These are phyloP conservation scores for Fusarium humuli DNA, from an alignment of 2,329 filamentous ascomycete genomes.

Conservation along the genomic window DNA sequence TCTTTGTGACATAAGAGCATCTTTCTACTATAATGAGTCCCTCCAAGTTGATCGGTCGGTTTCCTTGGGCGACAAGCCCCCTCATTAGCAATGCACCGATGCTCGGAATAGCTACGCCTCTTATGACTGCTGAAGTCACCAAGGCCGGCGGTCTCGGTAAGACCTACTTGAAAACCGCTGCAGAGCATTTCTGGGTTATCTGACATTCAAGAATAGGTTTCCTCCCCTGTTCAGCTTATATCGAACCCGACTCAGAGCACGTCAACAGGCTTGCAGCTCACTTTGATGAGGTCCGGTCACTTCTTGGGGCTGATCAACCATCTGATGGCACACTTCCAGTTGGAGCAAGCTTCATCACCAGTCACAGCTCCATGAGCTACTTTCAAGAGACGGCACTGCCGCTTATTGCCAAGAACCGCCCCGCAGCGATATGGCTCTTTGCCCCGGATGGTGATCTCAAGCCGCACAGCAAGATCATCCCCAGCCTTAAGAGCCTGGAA, in stretches of 20 bases:
- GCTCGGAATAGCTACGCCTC: slow-evolving; percentile 50
- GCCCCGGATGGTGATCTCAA: slow-evolving; percentile 63
- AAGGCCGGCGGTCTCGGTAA: slow-evolving; percentile 55
- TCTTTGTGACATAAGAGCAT: not conserved
- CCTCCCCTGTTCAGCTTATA: slow-evolving; percentile 48
- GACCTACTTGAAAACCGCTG: not conserved
- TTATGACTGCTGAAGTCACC: slow-evolving; percentile 53
- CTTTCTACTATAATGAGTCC: slow-evolving; percentile 38
- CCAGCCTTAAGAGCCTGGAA: slow-evolving; percentile 48
- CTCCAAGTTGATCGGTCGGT: slow-evolving; percentile 45
- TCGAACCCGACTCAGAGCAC: slow-evolving; percentile 48
- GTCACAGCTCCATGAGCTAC: slow-evolving; percentile 54
- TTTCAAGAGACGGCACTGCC: slow-evolving; percentile 61
- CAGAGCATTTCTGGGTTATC: not conserved
- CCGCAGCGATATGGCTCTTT: slow-evolving; percentile 75
- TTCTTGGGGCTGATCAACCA: slow-evolving; percentile 44
- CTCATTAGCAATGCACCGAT: slow-evolving; percentile 54
- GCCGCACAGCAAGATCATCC: slow-evolving; percentile 53
- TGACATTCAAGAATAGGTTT: slow-evolving; percentile 47
- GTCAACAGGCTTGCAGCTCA: slow-evolving; percentile 50
- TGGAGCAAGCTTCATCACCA: slow-evolving; percentile 68
- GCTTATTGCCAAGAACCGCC: slow-evolving; percentile 63
- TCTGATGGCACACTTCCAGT: slow-evolving; percentile 64
- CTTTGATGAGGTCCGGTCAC: slow-evolving; percentile 47
- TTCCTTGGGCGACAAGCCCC: slow-evolving; percentile 48